Percentiles rank a stretch among this genome's conserved stretches.
These are phyloP conservation scores for Herpotrichia juniperi DNA, from an alignment of 2,329 filamentous ascomycete genomes.

Conservation along the genomic window DNA sequence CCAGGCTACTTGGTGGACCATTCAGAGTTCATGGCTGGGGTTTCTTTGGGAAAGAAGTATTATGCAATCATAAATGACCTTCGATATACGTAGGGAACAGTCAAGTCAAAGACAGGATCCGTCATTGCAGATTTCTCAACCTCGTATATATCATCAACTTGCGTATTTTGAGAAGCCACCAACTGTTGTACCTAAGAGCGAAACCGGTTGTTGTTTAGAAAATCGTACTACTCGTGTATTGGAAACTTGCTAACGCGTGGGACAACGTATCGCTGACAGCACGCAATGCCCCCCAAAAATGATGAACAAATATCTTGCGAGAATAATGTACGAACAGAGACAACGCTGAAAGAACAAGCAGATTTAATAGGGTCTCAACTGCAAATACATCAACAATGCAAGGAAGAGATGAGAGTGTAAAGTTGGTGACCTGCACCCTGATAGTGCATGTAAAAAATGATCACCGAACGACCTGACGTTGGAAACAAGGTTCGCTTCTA, in stretches of 20 bases:
- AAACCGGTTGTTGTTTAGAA: not conserved
- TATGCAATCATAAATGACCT: not conserved
- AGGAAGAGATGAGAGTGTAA: too few relatives aligned
- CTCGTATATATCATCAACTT: not conserved
- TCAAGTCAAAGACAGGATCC: not conserved
- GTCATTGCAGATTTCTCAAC: not conserved
- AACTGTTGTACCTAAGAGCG: not conserved
- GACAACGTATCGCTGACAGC: not conserved
- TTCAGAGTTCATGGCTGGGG: not conserved
- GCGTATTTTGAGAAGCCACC: not conserved
- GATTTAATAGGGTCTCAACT: too few relatives aligned
- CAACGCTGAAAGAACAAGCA: not conserved
- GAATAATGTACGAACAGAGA: not conserved
- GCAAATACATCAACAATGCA: too few relatives aligned
- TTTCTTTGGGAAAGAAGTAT: not conserved
- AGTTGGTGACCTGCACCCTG: too few relatives aligned
- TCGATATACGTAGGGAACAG: not conserved
- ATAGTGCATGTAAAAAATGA: too few relatives aligned
- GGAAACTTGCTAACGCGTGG: not conserved
- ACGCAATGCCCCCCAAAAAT: not conserved
- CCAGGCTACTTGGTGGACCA: not conserved
- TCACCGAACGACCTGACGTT: not conserved
- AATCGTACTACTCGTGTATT: not conserved
- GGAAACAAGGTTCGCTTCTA: not conserved
- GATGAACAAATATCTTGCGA: not conserved